Percentiles rank a stretch among this genome's conserved stretches.
Evolutionary conservation across 805 yeast species (phyloP).

Genomic region (Barnettozyma vustinii): DNA sequence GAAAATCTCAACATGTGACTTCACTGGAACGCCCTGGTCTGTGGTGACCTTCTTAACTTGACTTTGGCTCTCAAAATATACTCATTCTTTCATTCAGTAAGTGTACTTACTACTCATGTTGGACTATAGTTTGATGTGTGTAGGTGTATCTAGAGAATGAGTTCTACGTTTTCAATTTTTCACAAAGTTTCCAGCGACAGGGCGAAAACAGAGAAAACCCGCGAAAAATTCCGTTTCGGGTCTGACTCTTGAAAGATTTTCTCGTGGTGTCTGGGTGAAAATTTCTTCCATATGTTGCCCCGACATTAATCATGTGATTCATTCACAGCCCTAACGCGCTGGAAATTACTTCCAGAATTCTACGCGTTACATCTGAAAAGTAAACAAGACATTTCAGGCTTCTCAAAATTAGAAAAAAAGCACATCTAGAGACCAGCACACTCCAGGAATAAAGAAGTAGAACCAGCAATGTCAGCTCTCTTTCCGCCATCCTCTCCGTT

Average conservation of each 20-base stretch:
- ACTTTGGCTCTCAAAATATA: neutral
- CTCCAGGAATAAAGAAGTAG: neutral
- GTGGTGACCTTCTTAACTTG: neutral
- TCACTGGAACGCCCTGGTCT: neutral
- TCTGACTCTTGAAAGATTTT: neutral
- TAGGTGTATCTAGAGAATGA: constrained; percentile 1
- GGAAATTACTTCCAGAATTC: neutral
- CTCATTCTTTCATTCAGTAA: constrained; percentile 1
- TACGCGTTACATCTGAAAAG: constrained; percentile 5
- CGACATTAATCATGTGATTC: neutral
- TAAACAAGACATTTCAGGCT: constrained; percentile 8
- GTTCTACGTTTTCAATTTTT: constrained; percentile 5
- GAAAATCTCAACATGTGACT: neutral
- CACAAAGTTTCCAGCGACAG: constrained; percentile 6
- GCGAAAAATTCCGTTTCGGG: constrained; percentile 1
- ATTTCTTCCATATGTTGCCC: neutral
- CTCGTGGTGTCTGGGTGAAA: neutral
- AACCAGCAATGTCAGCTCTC: constrained; percentile 10
- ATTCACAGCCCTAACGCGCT: neutral
- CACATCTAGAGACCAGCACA: neutral
- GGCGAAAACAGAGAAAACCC: constrained; percentile 1
- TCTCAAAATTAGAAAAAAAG: neutral
- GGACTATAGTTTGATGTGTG: constrained; percentile 31
- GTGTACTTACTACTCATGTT: constrained; percentile 72
- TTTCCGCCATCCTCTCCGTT: constrained; percentile 38